Percentiles rank a stretch among this genome's conserved stretches.
Conservation (phyloP, 2,329 filamentous ascomycete genomes). For the Botrytis paeoniae region DNA sequence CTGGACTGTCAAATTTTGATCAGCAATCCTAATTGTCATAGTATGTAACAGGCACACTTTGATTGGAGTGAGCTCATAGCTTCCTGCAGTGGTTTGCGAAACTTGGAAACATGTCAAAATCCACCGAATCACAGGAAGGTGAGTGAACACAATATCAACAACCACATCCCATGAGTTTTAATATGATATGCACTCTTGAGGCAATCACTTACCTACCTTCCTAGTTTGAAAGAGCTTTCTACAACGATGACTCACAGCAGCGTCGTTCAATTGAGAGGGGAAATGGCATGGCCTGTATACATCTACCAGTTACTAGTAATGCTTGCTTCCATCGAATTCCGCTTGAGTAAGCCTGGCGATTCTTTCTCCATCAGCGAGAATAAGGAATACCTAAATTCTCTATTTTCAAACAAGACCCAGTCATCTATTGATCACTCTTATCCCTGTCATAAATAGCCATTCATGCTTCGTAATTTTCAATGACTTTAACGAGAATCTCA, state of each 20-base stretch:
- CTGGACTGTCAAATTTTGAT: background rate
- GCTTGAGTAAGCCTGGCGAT: background rate
- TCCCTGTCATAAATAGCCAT: background rate
- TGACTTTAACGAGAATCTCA: background rate
- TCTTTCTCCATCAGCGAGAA: background rate
- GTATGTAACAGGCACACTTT: background rate
- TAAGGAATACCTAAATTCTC: background rate
- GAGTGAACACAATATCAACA: too few species aligned
- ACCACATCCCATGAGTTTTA: background rate
- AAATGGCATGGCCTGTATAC: background rate
- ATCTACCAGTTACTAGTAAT: background rate
- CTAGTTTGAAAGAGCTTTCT: background rate
- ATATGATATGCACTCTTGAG: background rate
- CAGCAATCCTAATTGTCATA: background rate
- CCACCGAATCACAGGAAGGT: background rate
- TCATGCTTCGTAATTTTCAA: background rate
- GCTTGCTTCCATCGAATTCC: background rate
- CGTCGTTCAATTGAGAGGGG: background rate
- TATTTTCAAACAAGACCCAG: background rate
- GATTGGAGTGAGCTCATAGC: background rate
- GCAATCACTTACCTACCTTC: background rate
- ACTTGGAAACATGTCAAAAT: background rate
- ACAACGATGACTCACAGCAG: background rate
- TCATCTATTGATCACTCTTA: background rate
- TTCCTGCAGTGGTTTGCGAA: background rate